Conservation (phyloP, 768 basidiomycete species). For the Roridomyces roridus region DNA sequence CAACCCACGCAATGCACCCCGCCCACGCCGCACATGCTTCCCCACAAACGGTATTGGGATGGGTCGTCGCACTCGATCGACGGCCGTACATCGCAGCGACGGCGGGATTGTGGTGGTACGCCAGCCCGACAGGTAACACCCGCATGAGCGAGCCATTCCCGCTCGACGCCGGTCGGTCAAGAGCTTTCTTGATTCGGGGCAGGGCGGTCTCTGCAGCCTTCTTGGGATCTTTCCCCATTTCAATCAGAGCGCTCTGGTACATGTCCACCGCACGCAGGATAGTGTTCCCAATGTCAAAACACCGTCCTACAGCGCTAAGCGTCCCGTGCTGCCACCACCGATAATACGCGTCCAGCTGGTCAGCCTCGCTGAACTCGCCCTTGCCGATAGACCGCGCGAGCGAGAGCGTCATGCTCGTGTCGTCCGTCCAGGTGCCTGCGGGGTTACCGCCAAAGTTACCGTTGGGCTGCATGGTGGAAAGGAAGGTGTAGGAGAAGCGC, state of each 20-base stretch:
- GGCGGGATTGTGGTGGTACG: constrained; percentile 45
- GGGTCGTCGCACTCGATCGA: constrained; percentile 49
- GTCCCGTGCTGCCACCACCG: constrained; percentile 40
- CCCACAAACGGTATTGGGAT: constrained; percentile 46
- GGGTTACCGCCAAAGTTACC: constrained; percentile 34
- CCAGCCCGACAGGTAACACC: constrained; percentile 48
- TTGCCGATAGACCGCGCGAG: constrained; percentile 46
- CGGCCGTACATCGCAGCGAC: constrained; percentile 39
- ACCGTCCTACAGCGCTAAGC: constrained; percentile 40
- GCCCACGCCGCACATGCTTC: constrained; percentile 52
- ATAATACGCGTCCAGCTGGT: constrained; percentile 42
- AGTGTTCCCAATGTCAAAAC: constrained; percentile 49
- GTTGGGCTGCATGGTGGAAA: constrained; percentile 45
- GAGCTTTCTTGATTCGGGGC: constrained; percentile 31
- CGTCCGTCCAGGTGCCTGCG: constrained; percentile 54
- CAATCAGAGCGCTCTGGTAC: constrained; percentile 24
- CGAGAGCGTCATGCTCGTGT: constrained; percentile 54
- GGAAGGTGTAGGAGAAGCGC: constrained; percentile 44
- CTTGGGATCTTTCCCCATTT: background rate
- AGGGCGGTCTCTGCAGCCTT: constrained; percentile 32
- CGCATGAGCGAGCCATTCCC: constrained; percentile 56
- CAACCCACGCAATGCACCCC: constrained; percentile 37
- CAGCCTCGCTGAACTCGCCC: constrained; percentile 40
- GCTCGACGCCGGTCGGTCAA: constrained; percentile 33
- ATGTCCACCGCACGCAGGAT: constrained; percentile 39